Conservation (phyloP, 768 basidiomycete species). For the Infundibulicybe gibba region DNA sequence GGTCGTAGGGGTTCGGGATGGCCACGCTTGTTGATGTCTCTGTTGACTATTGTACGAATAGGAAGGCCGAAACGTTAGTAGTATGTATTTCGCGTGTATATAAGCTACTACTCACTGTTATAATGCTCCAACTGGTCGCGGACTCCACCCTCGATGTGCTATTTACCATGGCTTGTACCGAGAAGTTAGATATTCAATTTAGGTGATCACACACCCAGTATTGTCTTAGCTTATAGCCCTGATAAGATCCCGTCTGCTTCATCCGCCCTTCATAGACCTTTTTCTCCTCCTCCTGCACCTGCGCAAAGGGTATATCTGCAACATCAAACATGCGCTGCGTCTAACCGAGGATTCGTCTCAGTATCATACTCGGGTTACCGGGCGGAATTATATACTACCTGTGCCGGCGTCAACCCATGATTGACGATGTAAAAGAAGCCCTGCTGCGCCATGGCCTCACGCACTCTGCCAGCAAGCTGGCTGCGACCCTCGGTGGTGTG, state of each 20-base stretch:
- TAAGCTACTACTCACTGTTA: constrained; percentile 24
- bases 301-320: constrained; percentile 38
- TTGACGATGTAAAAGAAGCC: constrained; percentile 50
- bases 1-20: constrained; percentile 51
- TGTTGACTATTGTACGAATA: constrained; percentile 36
- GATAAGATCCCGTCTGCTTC: constrained; percentile 42
- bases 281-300: constrained; percentile 39
- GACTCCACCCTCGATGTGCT: constrained; percentile 38
- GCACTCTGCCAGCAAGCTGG: constrained; percentile 33
- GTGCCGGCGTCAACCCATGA: constrained; percentile 36
- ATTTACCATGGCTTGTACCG: neutral
- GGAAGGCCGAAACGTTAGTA: neutral
- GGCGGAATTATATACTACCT: constrained; percentile 19
- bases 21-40: constrained; percentile 37
- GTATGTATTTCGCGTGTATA: neutral
- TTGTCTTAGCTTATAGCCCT: constrained; percentile 49
- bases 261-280: constrained; percentile 30
- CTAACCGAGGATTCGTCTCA: constrained; percentile 14
- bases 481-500: constrained; percentile 31
- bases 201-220: constrained; percentile 37
- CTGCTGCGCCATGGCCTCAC: constrained; percentile 38
- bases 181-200: neutral
- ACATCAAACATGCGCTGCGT: constrained; percentile 44
- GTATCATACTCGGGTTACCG: no score
- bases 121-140: constrained; percentile 44